Evolutionary conservation across 2,329 filamentous ascomycete genomes (phyloP).

Genomic region (Aspergillus felis): DNA sequence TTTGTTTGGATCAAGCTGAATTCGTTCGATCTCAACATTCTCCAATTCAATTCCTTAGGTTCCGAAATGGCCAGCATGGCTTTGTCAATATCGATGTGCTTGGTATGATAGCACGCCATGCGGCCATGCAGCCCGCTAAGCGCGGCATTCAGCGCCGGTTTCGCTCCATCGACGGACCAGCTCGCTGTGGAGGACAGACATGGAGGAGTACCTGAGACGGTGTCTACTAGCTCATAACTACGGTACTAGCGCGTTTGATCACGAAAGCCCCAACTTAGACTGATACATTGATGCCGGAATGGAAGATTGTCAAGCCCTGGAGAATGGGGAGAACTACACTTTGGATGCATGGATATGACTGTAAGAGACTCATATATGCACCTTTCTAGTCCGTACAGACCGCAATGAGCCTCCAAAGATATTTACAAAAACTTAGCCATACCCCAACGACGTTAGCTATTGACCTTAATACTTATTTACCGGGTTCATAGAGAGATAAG

Average conservation of each 20-base stretch:
- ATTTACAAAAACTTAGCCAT: neutral
- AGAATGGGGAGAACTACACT: neutral
- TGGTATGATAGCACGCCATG: neutral
- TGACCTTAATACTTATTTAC: neutral
- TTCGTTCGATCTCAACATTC: neutral
- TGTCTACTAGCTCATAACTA: neutral
- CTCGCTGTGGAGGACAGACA: neutral
- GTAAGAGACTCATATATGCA: neutral
- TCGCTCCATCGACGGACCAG: neutral
- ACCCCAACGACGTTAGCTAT: neutral
- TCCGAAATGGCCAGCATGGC: neutral
- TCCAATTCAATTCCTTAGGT: neutral
- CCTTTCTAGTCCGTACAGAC: neutral
- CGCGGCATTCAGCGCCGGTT: neutral
- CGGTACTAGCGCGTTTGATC: neutral
- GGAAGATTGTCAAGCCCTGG: no score
- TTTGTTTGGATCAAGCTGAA: neutral
- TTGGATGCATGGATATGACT: neutral
- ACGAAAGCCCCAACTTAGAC: neutral
- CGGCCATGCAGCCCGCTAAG: neutral
- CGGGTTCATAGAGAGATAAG: neutral
- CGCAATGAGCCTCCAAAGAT: no score
- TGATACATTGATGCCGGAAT: neutral
- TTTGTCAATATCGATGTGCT: neutral
- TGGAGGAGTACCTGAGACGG: neutral